Percentiles rank a stretch among this genome's conserved stretches.
Conservation (phyloP, 1,284 basidiomycete species). For the Amylostereum areolatum region DNA sequence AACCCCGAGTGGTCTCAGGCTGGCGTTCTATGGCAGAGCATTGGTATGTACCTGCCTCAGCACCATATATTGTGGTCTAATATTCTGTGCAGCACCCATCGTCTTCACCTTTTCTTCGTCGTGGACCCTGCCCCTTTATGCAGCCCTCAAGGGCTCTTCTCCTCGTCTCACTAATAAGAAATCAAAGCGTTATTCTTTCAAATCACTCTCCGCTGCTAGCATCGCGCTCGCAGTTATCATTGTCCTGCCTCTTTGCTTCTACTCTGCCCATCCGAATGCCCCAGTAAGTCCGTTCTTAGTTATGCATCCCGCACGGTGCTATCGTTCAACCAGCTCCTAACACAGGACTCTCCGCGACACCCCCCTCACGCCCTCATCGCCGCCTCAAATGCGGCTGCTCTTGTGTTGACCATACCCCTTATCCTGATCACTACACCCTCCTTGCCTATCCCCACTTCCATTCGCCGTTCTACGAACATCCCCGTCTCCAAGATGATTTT, state of each 20-base stretch:
- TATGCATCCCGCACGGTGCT: not conserved
- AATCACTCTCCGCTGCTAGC: slow-evolving; percentile 46
- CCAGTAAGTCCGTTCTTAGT: slow-evolving; percentile 28
- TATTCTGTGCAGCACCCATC: slow-evolving; percentile 32
- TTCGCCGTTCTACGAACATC: slow-evolving; percentile 37
- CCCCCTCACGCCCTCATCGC: slow-evolving; percentile 28
- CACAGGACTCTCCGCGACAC: slow-evolving; percentile 16
- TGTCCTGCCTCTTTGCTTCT: slow-evolving; percentile 53
- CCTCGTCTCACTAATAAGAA: slow-evolving; percentile 35
- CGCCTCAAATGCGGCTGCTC: slow-evolving; percentile 43
- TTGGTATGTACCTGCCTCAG: slow-evolving; percentile 40
- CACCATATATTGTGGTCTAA: not conserved
- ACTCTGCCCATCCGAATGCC: slow-evolving; percentile 36
- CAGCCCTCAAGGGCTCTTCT: slow-evolving; percentile 44
- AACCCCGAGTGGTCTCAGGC: slow-evolving; percentile 31
- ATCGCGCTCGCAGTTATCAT: slow-evolving; percentile 41
- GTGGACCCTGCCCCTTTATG: slow-evolving; percentile 58
- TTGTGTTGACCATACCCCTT: slow-evolving; percentile 55
- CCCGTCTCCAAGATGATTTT: slow-evolving; percentile 42
- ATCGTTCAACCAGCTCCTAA: slow-evolving; percentile 8
- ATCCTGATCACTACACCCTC: slow-evolving; percentile 50
- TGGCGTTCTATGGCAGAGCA: slow-evolving; percentile 55
- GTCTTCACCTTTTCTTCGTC: slow-evolving; percentile 62
- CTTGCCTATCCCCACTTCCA: slow-evolving; percentile 36
- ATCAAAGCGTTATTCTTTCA: slow-evolving; percentile 49